Evolutionary conservation across 257 asterid species (phyloP), one percentile per base, ranked within the genome.

Genomic region (Mentha longifolia): DNA sequence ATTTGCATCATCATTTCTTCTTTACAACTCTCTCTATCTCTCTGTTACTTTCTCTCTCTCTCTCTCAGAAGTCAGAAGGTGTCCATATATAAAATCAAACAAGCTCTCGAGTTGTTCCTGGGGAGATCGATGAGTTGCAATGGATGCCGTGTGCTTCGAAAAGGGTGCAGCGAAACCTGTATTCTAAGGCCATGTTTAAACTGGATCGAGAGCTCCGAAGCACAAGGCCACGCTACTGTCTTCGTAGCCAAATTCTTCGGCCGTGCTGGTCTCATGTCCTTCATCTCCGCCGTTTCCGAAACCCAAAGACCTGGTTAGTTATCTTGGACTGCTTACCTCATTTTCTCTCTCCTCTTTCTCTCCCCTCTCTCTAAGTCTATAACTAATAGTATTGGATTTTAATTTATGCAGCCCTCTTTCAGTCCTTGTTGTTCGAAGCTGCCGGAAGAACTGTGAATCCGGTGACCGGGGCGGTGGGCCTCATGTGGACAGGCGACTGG

Each of bases 61-160:
- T 25, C 69, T 3, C 25, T n/a, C n/a, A n/a, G n/a, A n/a, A n/a
- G n/a, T n/a, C n/a, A n/a, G n/a, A n/a, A n/a, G n/a, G n/a, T n/a
- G n/a, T n/a, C n/a, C n/a, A n/a, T n/a, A n/a, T n/a, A n/a, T n/a
- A n/a, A n/a, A n/a, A n/a, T n/a, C n/a, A n/a, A n/a, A n/a, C n/a
- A n/a, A n/a, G n/a, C n/a, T n/a, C n/a, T n/a, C n/a, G n/a, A n/a
- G n/a, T n/a, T n/a, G 31, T 5, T 6, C 12, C 0, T 3, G 0
- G 4, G 6, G 17, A 46, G 47, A 10, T 42, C 12, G 20, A 81
- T 87, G 94, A 87, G 94, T 71, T 87, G 94, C 80, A 85, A 87
- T 68, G 94, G 94, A 8, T 87, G 94, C 79, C 82, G 94, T 17
- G 85, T 87, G 37, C 94, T 87, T n/a, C 78, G 94, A 3, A 87